These are phyloP conservation scores for Mangifera indica DNA, from an alignment of 345 rosid species.

Conservation along the genomic window DNA sequence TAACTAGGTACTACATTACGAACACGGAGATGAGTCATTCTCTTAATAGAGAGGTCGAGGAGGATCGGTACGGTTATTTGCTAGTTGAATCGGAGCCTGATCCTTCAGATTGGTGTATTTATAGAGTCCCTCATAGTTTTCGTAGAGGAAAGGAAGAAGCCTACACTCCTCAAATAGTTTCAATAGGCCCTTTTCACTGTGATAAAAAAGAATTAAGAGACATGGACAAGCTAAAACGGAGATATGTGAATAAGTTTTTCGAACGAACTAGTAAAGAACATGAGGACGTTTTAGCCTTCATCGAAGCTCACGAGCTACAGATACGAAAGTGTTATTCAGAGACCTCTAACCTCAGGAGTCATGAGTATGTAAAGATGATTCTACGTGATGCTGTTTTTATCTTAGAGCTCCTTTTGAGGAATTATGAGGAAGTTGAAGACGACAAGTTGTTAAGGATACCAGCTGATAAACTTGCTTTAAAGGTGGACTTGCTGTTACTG, in stretches of 20 bases:
- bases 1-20: too few species aligned
- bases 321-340: neutral
- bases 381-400: neutral
- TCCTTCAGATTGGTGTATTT: too few species aligned
- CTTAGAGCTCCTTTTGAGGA: neutral
- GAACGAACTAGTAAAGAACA: neutral
- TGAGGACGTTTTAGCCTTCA: neutral
- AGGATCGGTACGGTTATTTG: too few species aligned
- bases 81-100: too few species aligned
- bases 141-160: too few species aligned
- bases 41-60: too few species aligned
- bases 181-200: neutral
- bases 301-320: neutral
- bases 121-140: too few species aligned
- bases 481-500: neutral
- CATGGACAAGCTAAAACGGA: neutral
- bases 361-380: neutral
- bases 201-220: neutral
- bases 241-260: neutral
- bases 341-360: accelerated
- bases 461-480: neutral
- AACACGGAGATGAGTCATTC: too few species aligned
- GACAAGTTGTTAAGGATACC: neutral
- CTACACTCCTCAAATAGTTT: too few species aligned
- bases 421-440: too few species aligned